These are phyloP conservation scores for Moniliophthora roreri DNA, from an alignment of 1,284 basidiomycete species.

Conservation along the genomic window DNA sequence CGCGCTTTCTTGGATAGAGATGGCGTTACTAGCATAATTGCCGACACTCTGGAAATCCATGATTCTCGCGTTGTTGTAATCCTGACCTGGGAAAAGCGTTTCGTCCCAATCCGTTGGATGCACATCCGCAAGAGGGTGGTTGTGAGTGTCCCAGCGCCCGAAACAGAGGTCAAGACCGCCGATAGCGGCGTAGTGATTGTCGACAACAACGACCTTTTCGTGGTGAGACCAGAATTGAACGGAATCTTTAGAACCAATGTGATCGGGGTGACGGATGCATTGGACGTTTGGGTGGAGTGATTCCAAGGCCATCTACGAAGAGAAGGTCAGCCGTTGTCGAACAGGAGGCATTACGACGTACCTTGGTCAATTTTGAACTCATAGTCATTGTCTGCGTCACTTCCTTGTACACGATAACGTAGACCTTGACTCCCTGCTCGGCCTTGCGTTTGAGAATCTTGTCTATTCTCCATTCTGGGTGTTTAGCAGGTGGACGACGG, in stretches of 20 bases:
- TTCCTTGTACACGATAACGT: conserved; percentile 90
- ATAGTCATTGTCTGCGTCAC: conserved; percentile 90
- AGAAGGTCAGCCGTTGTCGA: not conserved
- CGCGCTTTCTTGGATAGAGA: conserved; percentile 70
- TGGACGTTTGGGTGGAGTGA: conserved; percentile 84
- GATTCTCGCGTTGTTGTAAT: conserved; percentile 86
- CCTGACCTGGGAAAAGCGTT: conserved; percentile 91
- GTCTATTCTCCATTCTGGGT: conserved; percentile 87
- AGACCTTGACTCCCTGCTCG: conserved; percentile 85
- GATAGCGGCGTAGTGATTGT: conserved; percentile 80
- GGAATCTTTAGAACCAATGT: conserved; percentile 78
- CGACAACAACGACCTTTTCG: conserved; percentile 84
- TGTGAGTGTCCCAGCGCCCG: conserved; percentile 92
- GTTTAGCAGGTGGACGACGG: conserved; percentile 81
- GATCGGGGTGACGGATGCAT: conserved; percentile 87
- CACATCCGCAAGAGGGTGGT: conserved; percentile 84
- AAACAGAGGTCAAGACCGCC: conserved; percentile 93
- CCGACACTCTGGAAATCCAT: conserved; percentile 83
- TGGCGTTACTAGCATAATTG: conserved; percentile 74
- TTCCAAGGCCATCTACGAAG: conserved; percentile 66
- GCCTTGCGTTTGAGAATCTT: conserved; percentile 84
- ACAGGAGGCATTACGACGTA: conserved; percentile 16
- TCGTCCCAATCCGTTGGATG: conserved; percentile 78
- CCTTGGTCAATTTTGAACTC: conserved; percentile 85
- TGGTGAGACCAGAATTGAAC: conserved; percentile 86